These are phyloP conservation scores for Blastomyces emzantsi DNA, from an alignment of 2,329 filamentous ascomycete genomes.

Conservation along the genomic window DNA sequence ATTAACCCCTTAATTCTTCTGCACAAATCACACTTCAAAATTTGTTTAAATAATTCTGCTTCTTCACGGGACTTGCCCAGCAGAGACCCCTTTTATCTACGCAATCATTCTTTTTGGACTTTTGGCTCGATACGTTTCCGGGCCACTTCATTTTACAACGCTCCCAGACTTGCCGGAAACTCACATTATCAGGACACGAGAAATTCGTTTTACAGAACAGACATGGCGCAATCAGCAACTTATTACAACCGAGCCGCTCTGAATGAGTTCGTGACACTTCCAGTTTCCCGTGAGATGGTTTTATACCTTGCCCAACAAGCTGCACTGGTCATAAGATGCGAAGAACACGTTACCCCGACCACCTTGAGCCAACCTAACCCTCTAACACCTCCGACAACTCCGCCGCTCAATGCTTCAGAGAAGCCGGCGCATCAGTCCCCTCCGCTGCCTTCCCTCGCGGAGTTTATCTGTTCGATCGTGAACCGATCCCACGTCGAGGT, in stretches of 20 bases:
- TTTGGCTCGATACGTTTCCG: background rate
- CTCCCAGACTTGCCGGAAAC: background rate
- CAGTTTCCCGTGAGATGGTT: slow-evolving; percentile 43
- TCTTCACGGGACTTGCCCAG: background rate
- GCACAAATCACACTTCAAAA: background rate
- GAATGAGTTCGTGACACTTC: slow-evolving; percentile 40
- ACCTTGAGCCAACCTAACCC: slow-evolving; percentile 40
- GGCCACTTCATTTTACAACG: background rate
- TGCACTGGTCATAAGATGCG: slow-evolving; percentile 41
- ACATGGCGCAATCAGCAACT: slow-evolving; percentile 12
- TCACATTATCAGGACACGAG: background rate
- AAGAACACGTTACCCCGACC: slow-evolving; percentile 40
- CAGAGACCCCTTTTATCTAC: background rate
- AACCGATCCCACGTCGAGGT: slow-evolving; percentile 93
- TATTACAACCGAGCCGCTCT: slow-evolving; percentile 36
- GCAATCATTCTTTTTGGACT: background rate
- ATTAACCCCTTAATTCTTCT: background rate
- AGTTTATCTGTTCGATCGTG: slow-evolving; percentile 87
- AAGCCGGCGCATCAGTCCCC: slow-evolving; percentile 29
- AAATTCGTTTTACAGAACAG: background rate
- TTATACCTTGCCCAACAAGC: slow-evolving; percentile 40
- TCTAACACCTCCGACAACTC: slow-evolving; percentile 52
- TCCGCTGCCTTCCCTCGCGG: slow-evolving; percentile 67
- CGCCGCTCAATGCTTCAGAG: slow-evolving; percentile 41
- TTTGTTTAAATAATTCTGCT: background rate